These are phyloP conservation scores for Striga hermonthica DNA, from an alignment of 305 asterid genomes.

Conservation along the genomic window DNA sequence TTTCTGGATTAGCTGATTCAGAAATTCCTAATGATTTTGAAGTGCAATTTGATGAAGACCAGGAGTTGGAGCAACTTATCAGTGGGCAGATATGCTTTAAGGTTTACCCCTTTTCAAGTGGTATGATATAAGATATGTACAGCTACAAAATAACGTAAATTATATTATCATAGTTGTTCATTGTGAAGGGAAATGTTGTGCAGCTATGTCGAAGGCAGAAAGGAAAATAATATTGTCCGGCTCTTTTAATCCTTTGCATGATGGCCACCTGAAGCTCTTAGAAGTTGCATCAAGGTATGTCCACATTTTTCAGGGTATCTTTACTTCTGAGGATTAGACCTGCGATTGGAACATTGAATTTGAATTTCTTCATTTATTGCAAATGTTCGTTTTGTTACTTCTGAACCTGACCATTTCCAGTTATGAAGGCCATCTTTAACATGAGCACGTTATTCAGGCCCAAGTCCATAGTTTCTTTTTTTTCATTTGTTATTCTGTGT, in stretches of 20 bases:
- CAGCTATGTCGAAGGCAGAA: conserved; percentile 51
- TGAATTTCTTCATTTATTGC: no score
- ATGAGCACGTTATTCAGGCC: not conserved
- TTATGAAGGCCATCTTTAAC: conserved; percentile 19
- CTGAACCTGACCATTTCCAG: not conserved
- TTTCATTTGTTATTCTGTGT: not conserved
- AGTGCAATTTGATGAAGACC: conserved; percentile 62
- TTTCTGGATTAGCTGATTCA: conserved; percentile 63
- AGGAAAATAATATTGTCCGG: conserved; percentile 85
- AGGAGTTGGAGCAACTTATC: conserved; percentile 82
- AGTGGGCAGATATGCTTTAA: conserved; percentile 76
- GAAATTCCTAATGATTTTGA: conserved; percentile 66
- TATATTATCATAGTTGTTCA: conserved; percentile 34
- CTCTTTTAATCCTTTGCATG: conserved; percentile 92
- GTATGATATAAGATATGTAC: conserved; percentile 45
- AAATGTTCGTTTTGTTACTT: no score
- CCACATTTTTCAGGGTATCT: no score
- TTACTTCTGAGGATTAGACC: no score
- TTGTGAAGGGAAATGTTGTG: conserved; percentile 47
- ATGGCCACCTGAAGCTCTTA: conserved; percentile 88
- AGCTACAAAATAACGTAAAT: conserved; percentile 28
- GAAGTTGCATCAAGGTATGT: conserved; percentile 77
- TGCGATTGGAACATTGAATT: no score
- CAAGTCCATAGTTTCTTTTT: conserved; percentile 14
- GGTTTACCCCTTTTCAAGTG: conserved; percentile 80